Percentiles rank a stretch among this genome's conserved stretches.
phyloP scores from a whole-genome alignment of 2,329 filamentous ascomycete species.

The Fusarium poae region DNA sequence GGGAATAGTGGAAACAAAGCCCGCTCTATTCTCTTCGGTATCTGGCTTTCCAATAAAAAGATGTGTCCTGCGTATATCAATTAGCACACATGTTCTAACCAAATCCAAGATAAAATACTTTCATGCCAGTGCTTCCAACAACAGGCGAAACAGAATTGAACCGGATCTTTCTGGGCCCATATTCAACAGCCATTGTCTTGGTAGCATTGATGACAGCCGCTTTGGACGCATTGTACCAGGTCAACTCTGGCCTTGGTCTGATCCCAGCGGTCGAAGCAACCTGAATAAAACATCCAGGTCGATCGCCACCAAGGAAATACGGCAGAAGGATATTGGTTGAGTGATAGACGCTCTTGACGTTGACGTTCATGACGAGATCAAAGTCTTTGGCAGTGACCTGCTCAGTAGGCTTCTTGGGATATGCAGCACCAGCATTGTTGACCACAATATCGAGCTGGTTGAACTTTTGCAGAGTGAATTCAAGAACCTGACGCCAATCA shows the following conservation, averaged over 20 bases:
- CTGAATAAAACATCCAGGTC: constrained; percentile 73
- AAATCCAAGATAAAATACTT: neutral
- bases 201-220: constrained; percentile 73
- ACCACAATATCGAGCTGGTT: constrained; percentile 69
- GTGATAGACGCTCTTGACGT: constrained; percentile 75
- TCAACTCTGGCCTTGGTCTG: constrained; percentile 71
- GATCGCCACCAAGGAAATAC: constrained; percentile 69
- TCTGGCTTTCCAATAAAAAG: constrained; percentile 72
- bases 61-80: constrained; percentile 7
- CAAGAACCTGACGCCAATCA: constrained; percentile 67
- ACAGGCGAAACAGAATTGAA: constrained; percentile 82
- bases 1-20: constrained; percentile 66
- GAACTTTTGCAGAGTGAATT: constrained; percentile 59
- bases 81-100: too few species aligned
- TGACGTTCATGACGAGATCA: constrained; percentile 75
- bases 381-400: constrained; percentile 76
- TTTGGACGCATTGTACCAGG: constrained; percentile 79
- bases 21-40: constrained; percentile 70
- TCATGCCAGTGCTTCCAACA: constrained; percentile 59
- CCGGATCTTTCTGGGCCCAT: constrained; percentile 77
- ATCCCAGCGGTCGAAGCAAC: constrained; percentile 72
- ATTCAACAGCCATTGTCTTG: constrained; percentile 76
- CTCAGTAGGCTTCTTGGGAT: constrained; percentile 71
- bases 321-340: constrained; percentile 71
- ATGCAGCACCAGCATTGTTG: constrained; percentile 72